A percentile compares a stretch with the other conserved stretches of the same genome.
phyloP scores from a whole-genome alignment of 208 protist species.

The Wallacemonas sp. region DNA sequence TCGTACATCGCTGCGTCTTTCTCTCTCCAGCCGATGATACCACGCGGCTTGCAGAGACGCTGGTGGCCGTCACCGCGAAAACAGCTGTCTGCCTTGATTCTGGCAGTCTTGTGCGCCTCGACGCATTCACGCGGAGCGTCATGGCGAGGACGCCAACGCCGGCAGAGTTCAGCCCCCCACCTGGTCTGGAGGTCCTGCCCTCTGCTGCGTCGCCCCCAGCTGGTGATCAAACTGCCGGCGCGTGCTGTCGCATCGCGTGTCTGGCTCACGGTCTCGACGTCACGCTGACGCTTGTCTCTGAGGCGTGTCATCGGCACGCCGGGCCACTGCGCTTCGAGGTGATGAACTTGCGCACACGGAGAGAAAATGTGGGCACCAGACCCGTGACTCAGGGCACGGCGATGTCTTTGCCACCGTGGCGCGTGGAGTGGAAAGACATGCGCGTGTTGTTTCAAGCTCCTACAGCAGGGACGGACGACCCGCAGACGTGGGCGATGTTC shows the following conservation, averaged over 20 bases:
- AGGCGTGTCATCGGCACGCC: neutral
- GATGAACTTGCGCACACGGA: neutral
- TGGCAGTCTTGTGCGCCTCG: neutral
- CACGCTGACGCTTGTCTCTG: neutral
- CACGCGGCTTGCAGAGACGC: neutral
- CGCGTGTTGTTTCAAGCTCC: conserved; percentile 5
- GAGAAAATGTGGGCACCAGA: too few relatives aligned
- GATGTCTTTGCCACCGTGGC: neutral
- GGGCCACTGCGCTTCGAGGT: neutral
- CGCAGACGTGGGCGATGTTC: neutral
- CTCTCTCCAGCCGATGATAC: neutral
- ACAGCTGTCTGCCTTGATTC: neutral
- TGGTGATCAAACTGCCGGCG: too few relatives aligned
- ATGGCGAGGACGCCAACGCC: too few relatives aligned
- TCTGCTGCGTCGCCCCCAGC: too few relatives aligned
- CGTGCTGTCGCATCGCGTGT: neutral
- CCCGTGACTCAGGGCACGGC: too few relatives aligned
- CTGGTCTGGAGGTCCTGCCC: too few relatives aligned
- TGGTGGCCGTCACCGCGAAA: neutral
- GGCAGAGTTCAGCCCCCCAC: too few relatives aligned
- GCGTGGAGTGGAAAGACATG: neutral
- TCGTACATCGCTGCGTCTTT: neutral
- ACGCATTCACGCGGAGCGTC: neutral
- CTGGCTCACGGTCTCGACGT: neutral
- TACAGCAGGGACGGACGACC: too few relatives aligned